phyloP scores from a whole-genome alignment of 2,329 filamentous ascomycete species.

The Fusarium mangiferae region DNA sequence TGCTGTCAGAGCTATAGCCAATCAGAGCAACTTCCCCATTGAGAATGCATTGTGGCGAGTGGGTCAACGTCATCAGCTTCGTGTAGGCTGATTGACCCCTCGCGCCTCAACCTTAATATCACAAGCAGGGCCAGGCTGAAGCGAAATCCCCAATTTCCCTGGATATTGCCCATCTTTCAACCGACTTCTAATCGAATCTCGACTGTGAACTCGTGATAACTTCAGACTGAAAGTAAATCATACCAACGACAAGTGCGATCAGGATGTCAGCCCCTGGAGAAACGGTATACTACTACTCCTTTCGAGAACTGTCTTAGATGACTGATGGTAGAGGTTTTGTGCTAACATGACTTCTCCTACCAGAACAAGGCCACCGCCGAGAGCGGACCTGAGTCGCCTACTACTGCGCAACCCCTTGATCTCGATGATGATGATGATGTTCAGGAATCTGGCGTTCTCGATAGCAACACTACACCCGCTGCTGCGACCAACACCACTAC shows the following conservation, averaged over 20 bases:
- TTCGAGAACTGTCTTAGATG: neutral
- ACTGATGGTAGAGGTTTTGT: constrained; percentile 20
- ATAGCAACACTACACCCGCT: constrained; percentile 45
- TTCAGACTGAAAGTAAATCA: neutral
- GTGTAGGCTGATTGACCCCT: constrained; percentile 46
- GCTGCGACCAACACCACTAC: constrained; percentile 42
- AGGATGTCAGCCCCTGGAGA: constrained; percentile 57
- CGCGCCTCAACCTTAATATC: constrained; percentile 48
- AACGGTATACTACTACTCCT: constrained; percentile 53
- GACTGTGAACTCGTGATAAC: neutral
- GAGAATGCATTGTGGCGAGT: constrained; percentile 44
- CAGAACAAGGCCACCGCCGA: constrained; percentile 58
- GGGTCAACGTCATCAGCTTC: constrained; percentile 54
- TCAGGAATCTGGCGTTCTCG: constrained; percentile 67
- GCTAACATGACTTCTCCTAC: constrained; percentile 36
- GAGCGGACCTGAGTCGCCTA: constrained; percentile 70
- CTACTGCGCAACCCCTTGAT: constrained; percentile 71
- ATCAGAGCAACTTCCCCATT: constrained; percentile 9
- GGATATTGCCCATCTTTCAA: constrained; percentile 9
- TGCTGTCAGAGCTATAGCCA: neutral
- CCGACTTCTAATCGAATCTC: constrained; percentile 17
- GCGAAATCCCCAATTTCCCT: constrained; percentile 44
- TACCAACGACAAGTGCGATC: constrained; percentile 6
- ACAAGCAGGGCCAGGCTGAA: constrained; percentile 42
- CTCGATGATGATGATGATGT: constrained; percentile 79